Evolutionary conservation across 169 alveolate species (phyloP), one percentile per base, ranked within the genome.

Genomic region (Plasmodium malariae): DNA sequence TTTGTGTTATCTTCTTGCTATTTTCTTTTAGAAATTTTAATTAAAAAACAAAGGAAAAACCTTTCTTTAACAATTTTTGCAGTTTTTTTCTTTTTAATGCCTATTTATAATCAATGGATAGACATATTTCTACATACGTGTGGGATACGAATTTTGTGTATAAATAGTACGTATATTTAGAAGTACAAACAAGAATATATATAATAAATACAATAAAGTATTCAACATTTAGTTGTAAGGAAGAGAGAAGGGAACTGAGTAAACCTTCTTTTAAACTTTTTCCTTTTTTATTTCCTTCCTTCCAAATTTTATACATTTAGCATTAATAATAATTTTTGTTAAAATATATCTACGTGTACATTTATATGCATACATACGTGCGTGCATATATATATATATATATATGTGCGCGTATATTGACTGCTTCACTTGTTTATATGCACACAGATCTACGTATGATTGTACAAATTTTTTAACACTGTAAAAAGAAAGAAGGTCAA

Each of bases 1-100:
- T 54, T 54, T 54, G 54, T 67, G 24, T 67, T 11, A 26, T 49
- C 54, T 30, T 67, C 74, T 34, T 37, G 36, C 40, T 55, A 67
- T 28, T 48, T 67, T n/a, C 19, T 63, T 65, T 32, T 37, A 67
- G 54, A 49, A 12, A 60, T 17, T 28, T 34, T 26, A 32, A 37
- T 67, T 26, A 45, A 45, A 45, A 45, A 40, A 45, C 9, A 45
- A 45, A 45, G 55, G n/a, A n/a, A n/a, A n/a, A n/a, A n/a, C 14
- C 55, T 45, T 45, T 45, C 14, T 45, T 17, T 45, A 11, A 11
- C 9, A 45, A 45, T 45, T 45, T 45, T n/a, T 45, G 9, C 55
- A 4, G 9, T 40, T 40, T 40, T 5, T 40, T 40, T 40, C 4
- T 40, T 40, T 45, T 45, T 45, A 45, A 45, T 45, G 9, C 9